Evolutionary conservation across 2,329 filamentous ascomycete species (phyloP).

Genomic region (Colletotrichum brevisporum): DNA sequence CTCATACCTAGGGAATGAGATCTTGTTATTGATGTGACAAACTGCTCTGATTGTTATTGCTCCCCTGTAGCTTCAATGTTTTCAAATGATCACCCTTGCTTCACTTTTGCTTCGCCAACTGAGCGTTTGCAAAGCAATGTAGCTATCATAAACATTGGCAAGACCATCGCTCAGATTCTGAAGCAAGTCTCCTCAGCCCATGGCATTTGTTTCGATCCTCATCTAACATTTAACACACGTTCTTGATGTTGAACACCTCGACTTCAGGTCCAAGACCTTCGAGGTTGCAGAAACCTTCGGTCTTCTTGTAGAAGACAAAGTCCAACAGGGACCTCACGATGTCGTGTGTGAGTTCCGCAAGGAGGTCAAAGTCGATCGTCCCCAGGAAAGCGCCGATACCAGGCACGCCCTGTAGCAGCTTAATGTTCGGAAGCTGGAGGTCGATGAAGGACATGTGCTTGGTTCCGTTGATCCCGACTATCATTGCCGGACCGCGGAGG

Average conservation of each 20-base stretch:
- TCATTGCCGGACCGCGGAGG: conserved; percentile 45
- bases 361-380: conserved; percentile 1
- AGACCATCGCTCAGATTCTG: no score
- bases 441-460: conserved; percentile 51
- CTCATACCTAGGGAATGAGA: no score
- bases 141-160: no score
- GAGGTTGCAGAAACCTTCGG: conserved; percentile 5
- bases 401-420: not conserved
- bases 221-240: not conserved
- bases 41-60: no score
- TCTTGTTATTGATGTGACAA: no score
- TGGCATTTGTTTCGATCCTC: not conserved
- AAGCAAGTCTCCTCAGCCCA: no score
- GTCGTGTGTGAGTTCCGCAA: conserved; percentile 3
- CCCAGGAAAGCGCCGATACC: conserved; percentile 13
- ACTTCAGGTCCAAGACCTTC: conserved; percentile 10
- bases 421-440: conserved; percentile 12
- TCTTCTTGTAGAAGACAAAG: not conserved
- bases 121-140: no score
- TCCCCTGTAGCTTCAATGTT: no score
- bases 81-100: no score
- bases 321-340: conserved; percentile 3
- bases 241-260: not conserved
- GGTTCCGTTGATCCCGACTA: conserved; percentile 45
- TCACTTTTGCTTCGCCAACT: no score